A percentile compares a stretch with the other conserved stretches of the same genome.
These are phyloP conservation scores for Lonicera japonica DNA, from an alignment of 129 eudicot species.

Conservation along the genomic window DNA sequence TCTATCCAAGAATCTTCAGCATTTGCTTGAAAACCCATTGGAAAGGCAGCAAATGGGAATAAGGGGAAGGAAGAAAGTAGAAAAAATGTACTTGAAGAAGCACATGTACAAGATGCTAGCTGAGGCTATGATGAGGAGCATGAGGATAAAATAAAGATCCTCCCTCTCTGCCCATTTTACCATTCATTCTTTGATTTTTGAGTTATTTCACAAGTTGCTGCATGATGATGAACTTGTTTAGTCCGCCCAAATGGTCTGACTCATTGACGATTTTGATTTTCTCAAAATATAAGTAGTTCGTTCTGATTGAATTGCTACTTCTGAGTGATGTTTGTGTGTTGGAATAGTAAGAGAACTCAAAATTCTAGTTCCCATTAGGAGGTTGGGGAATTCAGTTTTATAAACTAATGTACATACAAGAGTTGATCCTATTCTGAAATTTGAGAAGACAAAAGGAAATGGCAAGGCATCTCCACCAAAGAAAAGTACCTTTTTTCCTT, in stretches of 20 bases:
- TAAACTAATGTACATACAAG: too few species aligned
- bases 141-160: slow-evolving; percentile 53
- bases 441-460: too few species aligned
- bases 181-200: slow-evolving; percentile 8
- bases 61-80: slow-evolving; percentile 70
- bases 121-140: slow-evolving; percentile 64
- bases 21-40: slow-evolving; percentile 58
- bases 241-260: neutral
- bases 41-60: slow-evolving; percentile 63
- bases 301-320: neutral
- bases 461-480: too few species aligned
- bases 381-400: too few species aligned
- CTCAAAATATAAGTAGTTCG: neutral
- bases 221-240: neutral
- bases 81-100: slow-evolving; percentile 76
- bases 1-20: slow-evolving; percentile 63
- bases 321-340: too few species aligned
- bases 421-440: too few species aligned
- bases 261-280: too few species aligned
- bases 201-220: slow-evolving; percentile 6
- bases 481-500: too few species aligned
- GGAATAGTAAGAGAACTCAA: too few species aligned
- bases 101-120: slow-evolving; percentile 86
- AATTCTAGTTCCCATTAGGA: too few species aligned
- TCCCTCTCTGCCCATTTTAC: neutral